These are phyloP conservation scores for Acacia acuminata DNA, from an alignment of 306 rosid species.

Conservation along the genomic window DNA sequence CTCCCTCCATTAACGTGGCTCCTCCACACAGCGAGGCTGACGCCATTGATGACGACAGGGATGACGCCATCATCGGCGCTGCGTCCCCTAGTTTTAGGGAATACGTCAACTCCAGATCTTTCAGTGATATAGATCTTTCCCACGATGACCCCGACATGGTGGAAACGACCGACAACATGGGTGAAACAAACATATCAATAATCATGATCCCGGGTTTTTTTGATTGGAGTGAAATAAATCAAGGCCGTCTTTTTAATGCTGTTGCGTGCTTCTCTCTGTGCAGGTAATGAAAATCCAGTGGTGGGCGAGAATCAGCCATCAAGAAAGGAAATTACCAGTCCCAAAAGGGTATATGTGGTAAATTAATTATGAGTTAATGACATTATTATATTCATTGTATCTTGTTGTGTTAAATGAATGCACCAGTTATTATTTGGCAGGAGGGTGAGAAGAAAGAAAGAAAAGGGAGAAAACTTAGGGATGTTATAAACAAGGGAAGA, in stretches of 20 bases:
- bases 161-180: neutral
- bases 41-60: neutral
- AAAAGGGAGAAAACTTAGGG: constrained; percentile 32
- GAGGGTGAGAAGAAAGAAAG: constrained; percentile 37
- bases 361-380: neutral
- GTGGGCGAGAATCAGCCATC: neutral
- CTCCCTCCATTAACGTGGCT: neutral
- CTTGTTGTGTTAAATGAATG: neutral
- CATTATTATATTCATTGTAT: neutral
- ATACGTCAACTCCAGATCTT: constrained; percentile 23
- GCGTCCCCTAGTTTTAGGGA: constrained; percentile 70
- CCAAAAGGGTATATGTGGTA: constrained; percentile 33
- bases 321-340: neutral
- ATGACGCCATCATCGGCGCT: constrained; percentile 15
- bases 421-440: neutral
- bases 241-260: neutral
- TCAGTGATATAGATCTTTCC: neutral
- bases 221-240: neutral
- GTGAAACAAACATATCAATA: neutral
- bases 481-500: constrained; percentile 15
- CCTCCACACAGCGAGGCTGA: neutral
- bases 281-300: constrained; percentile 35
- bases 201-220: neutral
- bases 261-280: neutral
- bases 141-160: neutral